phyloP scores from a whole-genome alignment of 1,139 yeast genomes.

The Saccharomyces hybrid region DNA sequence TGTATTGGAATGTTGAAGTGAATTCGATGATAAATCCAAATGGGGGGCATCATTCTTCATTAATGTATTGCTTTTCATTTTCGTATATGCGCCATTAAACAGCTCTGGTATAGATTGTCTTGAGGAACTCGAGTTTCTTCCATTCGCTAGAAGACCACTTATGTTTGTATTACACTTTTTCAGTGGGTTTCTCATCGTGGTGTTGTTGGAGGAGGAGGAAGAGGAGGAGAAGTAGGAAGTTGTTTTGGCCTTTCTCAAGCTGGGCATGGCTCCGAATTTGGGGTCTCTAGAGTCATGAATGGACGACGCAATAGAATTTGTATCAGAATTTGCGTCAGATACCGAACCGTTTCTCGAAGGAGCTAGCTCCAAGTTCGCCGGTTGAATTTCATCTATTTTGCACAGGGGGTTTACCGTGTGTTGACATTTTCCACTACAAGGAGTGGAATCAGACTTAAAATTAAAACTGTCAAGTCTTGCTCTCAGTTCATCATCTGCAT shows the following conservation, averaged over 20 bases:
- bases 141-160: background rate
- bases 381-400: background rate
- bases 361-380: background rate
- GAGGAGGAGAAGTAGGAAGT: background rate
- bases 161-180: slow-evolving; percentile 1
- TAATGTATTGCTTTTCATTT: background rate
- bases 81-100: background rate
- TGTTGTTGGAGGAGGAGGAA: background rate
- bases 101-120: background rate
- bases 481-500: background rate
- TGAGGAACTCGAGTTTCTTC: background rate
- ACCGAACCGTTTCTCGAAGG: background rate
- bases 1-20: background rate
- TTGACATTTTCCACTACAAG: background rate
- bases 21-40: background rate
- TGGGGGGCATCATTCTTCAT: background rate
- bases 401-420: background rate
- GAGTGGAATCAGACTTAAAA: background rate
- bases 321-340: background rate
- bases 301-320: background rate
- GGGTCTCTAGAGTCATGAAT: background rate
- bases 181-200: background rate
- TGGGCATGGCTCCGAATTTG: background rate
- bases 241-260: background rate
- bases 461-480: background rate